Conservation (phyloP, 495 filamentous ascomycete genomes). For the Antarctomyces pellizariae region DNA sequence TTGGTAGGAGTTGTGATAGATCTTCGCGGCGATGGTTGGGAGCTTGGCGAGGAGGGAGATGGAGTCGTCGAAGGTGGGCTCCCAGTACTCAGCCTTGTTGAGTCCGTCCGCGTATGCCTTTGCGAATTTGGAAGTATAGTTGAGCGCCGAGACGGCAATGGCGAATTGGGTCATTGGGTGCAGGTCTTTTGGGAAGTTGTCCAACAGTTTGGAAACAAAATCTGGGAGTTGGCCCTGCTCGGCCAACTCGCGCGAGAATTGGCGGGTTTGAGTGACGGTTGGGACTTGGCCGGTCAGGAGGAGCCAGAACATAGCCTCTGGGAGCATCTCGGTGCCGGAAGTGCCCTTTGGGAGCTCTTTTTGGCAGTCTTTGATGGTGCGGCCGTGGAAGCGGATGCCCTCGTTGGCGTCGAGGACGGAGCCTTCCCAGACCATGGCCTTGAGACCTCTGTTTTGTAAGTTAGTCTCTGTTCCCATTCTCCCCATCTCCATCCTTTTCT, state of each 20-base stretch:
- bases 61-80: conserved; percentile 89
- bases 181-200: conserved; percentile 65
- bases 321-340: conserved; percentile 93
- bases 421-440: conserved; percentile 97
- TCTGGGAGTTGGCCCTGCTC: conserved; percentile 65
- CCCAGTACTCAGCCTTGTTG: conserved; percentile 93
- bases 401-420: conserved; percentile 92
- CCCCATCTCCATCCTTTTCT: too few species aligned
- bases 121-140: conserved; percentile 78
- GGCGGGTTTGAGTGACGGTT: conserved; percentile 53
- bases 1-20: conserved; percentile 74
- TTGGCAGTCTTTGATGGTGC: conserved; percentile 95
- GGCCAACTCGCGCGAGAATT: conserved; percentile 64
- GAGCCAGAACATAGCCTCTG: conserved; percentile 99
- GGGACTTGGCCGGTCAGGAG: conserved; percentile 85
- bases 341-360: conserved; percentile 79
- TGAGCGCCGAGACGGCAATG: conserved; percentile 79
- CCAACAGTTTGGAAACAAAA: conserved; percentile 71
- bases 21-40: conserved; percentile 87
- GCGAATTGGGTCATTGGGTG: conserved; percentile 98
- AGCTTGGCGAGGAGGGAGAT: conserved; percentile 90
- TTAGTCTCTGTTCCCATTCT: conserved; percentile 8
- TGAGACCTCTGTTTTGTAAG: conserved; percentile 37
- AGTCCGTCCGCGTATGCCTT: conserved; percentile 78
- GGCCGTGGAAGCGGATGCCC: conserved; percentile 94